Percentiles rank a stretch among this genome's conserved stretches.
These are phyloP conservation scores for Globisporangium megalacanthum DNA, from an alignment of 352 stramenopile genomes.

Conservation along the genomic window DNA sequence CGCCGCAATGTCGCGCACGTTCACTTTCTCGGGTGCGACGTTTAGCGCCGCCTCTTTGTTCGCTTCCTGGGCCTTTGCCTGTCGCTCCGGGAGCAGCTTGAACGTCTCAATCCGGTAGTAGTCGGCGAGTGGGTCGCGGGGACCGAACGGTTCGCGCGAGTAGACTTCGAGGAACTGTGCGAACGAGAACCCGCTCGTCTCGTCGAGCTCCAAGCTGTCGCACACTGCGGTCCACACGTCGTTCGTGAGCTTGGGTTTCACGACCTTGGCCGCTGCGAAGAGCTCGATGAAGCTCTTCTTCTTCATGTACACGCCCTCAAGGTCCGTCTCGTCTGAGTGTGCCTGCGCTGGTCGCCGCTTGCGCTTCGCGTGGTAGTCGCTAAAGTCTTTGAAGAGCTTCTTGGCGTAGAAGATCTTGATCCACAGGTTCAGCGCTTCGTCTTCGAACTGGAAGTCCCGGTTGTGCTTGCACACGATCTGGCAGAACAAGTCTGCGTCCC, in stretches of 20 bases:
- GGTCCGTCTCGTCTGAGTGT: not conserved
- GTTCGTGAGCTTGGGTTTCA: constrained; percentile 32
- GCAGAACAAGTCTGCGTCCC: constrained; percentile 30
- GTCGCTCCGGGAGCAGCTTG: constrained; percentile 38
- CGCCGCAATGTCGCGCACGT: constrained; percentile 38
- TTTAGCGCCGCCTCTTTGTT: constrained; percentile 41
- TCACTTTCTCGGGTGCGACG: constrained; percentile 41
- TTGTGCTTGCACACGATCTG: constrained; percentile 34
- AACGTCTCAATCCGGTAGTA: constrained; percentile 61
- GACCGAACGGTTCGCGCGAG: constrained; percentile 27
- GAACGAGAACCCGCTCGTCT: constrained; percentile 25
- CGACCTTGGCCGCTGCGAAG: constrained; percentile 29
- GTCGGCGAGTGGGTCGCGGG: constrained; percentile 34
- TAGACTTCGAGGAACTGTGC: constrained; percentile 41
- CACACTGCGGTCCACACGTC: constrained; percentile 39
- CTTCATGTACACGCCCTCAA: constrained; percentile 17
- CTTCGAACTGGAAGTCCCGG: constrained; percentile 24
- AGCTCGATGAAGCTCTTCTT: constrained; percentile 39
- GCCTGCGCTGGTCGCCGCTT: constrained; percentile 11
- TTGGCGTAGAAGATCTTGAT: constrained; percentile 48
- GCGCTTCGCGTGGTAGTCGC: constrained; percentile 26
- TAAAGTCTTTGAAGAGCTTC: constrained; percentile 42
- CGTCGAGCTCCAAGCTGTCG: constrained; percentile 26
- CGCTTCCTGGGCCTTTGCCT: constrained; percentile 17
- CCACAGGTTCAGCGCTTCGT: constrained; percentile 36